Evolutionary conservation across 441 rosid genomes (phyloP).

Genomic region (Gossypium schwendimanii): DNA sequence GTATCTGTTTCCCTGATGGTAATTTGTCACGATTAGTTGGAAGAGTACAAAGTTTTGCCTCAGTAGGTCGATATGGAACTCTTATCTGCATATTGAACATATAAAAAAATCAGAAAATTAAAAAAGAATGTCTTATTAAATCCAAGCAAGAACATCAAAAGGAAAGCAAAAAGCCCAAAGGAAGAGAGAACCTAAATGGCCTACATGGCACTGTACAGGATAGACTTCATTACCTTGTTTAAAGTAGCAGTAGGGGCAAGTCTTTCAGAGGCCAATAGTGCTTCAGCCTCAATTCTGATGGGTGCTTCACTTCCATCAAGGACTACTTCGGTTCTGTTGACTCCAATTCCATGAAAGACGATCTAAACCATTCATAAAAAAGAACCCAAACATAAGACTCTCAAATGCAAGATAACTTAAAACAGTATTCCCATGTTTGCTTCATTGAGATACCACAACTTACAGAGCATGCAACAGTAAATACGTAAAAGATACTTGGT

Average conservation of each 20-base stretch:
- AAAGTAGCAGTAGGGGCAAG: conserved; percentile 70
- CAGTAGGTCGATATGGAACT: conserved; percentile 81
- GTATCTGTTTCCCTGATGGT: conserved; percentile 86
- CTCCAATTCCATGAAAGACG: conserved; percentile 71
- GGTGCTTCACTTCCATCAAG: conserved; percentile 99
- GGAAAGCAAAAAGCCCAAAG: conserved; percentile 13
- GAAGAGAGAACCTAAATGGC: conserved; percentile 2
- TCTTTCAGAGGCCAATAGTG: conserved; percentile 66
- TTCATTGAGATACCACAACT: neutral
- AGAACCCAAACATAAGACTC: conserved; percentile 16
- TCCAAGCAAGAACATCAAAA: conserved; percentile 6
- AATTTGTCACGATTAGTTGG: conserved; percentile 67
- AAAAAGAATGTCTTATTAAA: conserved; percentile 1
- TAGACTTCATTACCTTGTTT: conserved; percentile 51
- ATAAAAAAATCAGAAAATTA: neutral
- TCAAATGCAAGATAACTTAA: conserved; percentile 1
- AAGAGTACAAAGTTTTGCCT: conserved; percentile 68
- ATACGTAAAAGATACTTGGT: neutral
- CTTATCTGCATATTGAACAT: conserved; percentile 47
- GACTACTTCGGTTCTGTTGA: conserved; percentile 65
- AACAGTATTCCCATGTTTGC: neutral
- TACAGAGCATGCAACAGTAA: neutral
- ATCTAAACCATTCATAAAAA: conserved; percentile 36
- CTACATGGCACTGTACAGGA: conserved; percentile 8
- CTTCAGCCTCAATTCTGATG: conserved; percentile 70